Evolutionary conservation across 768 basidiomycete genomes (phyloP), one percentile per base, ranked within the genome.

Genomic region (Udeniomyces megalosporus): DNA sequence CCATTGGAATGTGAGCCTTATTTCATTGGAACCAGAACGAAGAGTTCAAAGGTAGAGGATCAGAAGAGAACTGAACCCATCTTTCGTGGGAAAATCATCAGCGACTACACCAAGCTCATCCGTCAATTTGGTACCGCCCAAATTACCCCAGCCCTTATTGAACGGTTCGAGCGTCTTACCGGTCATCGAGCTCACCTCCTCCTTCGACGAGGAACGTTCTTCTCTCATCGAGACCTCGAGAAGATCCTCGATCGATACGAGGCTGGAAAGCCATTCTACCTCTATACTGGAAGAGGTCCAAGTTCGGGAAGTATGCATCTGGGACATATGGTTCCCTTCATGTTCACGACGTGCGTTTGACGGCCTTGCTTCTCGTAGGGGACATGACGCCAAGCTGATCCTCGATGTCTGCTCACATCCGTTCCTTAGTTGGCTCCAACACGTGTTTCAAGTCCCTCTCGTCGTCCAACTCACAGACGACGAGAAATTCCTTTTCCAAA

Each of bases 401-500:
- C 26, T 20, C 3, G 52, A 8, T 22, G 44, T 57, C 46, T 48
- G 49, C n/a, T n/a, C n/a, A n/a, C n/a, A n/a, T n/a, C n/a, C n/a
- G n/a, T n/a, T n/a, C 12, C 58, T 32, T 55, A 95, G 91, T 73
- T 97, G 93, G 92, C 72, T 99, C 66, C 95, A 99, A 75, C 88
- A 91, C 60, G 88, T 93, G 22, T 96, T 99, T 72, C 80, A 91
- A 65, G 88, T 88, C 7, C 92, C 95, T 4, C 77, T 96, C 34
- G 95, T 99, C 62, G 79, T 99, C 61, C 95, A 99, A 73, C 80
- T 99, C 2, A 99, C 68, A 88, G 95, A 99, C 70, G 95, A 99
- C 73, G 95, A 99, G 73, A 99, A 99, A 73, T 99, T 97, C 78
- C 75, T 99, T 51, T 95, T 99, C 80, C 93, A 97, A 74, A 87